Base-by-base conservation (phyloP, 2,329 filamentous ascomycete species). In the Penicillium paneum region DNA sequence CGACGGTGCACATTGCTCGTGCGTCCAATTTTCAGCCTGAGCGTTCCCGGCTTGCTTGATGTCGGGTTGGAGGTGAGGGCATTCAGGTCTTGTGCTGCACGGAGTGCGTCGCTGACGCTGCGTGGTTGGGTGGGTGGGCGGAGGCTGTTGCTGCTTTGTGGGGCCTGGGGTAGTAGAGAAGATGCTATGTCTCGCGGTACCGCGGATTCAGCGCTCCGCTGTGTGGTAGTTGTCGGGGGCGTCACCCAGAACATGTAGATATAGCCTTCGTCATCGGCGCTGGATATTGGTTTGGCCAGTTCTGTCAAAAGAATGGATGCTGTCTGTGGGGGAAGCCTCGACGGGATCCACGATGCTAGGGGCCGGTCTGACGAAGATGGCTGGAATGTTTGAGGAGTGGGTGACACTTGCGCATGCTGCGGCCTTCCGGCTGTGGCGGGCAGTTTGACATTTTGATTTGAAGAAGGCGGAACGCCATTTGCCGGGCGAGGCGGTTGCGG, bases 211-310 rank as follows among this genome's bases (percentile, higher is more conserved):
- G 35, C 40, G 15, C 56, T 43, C 21, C 50, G 50, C 13, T 19
- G 8, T 24, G 54, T 48, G 19, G 51, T 45, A 3, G 83, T 75
- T 2, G 80, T 81, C 34, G 82, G 79, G 31, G 91, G 86, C 0
- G 91, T 97, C 21, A 97, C 81, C 91, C 93, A 97, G 80, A 97
- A 99, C 73, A 99, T 96, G 80, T 99, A 99, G 63, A 99, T 97
- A 76, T 94, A 99, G 35, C 94, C 94, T 12, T 88, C 79, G 63
- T 95, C 90, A 61, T 94, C 90, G 50, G 81, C 77, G 21, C 83
- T 78, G 0, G 90, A 91, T 42, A 92, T 83, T 1, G 80, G 91
- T 78, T 82, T 94, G 69, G 74, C 83, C 10, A 97, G 80, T 71
- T 97, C 92, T 2, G 87, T 79, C 56, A 93, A 81, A 3, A 97